Evolutionary conservation across 2,329 filamentous ascomycete species (phyloP).

Genomic region (Botrytis fragariae): DNA sequence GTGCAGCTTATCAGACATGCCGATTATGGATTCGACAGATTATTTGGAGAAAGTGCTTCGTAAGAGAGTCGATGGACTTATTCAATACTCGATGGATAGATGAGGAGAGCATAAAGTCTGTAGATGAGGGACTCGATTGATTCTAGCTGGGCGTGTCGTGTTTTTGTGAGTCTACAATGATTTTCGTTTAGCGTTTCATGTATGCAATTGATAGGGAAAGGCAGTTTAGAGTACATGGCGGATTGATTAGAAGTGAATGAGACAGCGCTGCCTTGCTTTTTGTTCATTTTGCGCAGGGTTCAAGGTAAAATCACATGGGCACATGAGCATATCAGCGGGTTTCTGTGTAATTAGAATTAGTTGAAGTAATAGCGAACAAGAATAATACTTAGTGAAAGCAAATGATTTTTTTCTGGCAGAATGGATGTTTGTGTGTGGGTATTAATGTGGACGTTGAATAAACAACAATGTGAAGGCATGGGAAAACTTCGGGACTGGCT

Average conservation of each 20-base stretch:
- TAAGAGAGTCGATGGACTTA: neutral
- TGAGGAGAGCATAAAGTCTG: neutral
- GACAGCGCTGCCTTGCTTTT: neutral
- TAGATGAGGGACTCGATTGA: neutral
- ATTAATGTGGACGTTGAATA: neutral
- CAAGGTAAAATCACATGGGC: neutral
- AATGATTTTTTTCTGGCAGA: neutral
- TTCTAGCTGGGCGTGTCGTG: neutral
- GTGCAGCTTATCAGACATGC: neutral
- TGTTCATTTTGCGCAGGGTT: neutral
- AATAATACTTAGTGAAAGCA: neutral
- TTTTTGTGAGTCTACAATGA: neutral
- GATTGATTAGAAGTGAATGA: neutral
- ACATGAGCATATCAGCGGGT: neutral
- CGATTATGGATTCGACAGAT: neutral
- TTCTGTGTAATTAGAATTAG: neutral
- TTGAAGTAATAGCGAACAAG: neutral
- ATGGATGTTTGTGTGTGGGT: neutral
- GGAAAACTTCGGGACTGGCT: neutral
- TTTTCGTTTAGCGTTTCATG: neutral
- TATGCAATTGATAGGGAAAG: neutral
- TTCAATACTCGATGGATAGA: neutral
- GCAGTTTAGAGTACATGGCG: neutral
- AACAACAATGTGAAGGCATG: neutral
- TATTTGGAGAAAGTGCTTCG: neutral